These are phyloP conservation scores for Metschnikowia chrysomelidarum DNA, from an alignment of 805 yeast genomes.

Conservation along the genomic window DNA sequence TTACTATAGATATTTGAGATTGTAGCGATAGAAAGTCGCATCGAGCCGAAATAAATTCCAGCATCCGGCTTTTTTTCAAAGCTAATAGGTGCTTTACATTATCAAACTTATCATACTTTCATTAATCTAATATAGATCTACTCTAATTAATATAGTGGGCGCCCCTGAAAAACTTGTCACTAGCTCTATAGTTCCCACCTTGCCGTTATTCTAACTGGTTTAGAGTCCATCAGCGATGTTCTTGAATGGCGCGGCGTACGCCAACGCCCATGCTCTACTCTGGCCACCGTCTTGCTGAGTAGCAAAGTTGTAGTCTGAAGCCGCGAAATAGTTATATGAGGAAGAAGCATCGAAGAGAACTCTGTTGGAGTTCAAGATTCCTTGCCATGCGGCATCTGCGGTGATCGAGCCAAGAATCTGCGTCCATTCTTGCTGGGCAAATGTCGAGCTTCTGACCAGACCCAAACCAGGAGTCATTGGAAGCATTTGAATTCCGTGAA, in stretches of 20 bases:
- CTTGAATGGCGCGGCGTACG: slow-evolving; percentile 51
- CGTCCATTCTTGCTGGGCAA: slow-evolving; percentile 31
- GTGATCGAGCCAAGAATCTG: slow-evolving; percentile 14
- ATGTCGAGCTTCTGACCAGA: slow-evolving; percentile 49
- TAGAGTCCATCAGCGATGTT: slow-evolving; percentile 3
- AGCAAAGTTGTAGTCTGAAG: slow-evolving; percentile 27
- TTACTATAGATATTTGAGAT: not conserved
- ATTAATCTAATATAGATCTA: too few species aligned
- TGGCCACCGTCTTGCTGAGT: slow-evolving; percentile 54
- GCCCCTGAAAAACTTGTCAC: too few species aligned
- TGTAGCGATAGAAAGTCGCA: not conserved
- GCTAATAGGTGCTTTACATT: too few species aligned
- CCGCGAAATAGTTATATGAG: slow-evolving; percentile 60
- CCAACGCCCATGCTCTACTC: slow-evolving; percentile 61
- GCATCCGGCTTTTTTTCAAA: too few species aligned
- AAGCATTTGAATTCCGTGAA: slow-evolving; percentile 78
- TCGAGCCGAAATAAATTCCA: too few species aligned
- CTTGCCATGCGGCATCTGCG: slow-evolving; percentile 60
- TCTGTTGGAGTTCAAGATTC: slow-evolving; percentile 46
- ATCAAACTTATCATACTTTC: too few species aligned
- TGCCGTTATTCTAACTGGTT: too few species aligned
- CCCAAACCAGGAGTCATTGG: slow-evolving; percentile 66
- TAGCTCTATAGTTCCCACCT: too few species aligned
- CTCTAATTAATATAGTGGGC: too few species aligned
- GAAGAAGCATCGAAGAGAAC: slow-evolving; percentile 43